phyloP scores from a whole-genome alignment of 2,329 filamentous ascomycete genomes.

The Trichoderma sp. region DNA sequence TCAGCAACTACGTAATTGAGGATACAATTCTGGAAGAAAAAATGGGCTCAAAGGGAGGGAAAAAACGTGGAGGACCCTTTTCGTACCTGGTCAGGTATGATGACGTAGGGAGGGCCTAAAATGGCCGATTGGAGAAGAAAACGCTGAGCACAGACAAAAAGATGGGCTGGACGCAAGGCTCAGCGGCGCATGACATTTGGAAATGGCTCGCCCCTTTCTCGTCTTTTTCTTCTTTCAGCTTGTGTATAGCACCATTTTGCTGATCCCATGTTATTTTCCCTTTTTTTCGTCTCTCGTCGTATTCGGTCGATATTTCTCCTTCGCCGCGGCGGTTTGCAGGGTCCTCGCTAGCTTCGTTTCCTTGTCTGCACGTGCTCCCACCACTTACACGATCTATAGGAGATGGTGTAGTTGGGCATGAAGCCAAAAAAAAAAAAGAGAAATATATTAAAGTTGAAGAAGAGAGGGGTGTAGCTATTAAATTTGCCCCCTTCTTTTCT shows the following conservation, averaged over 20 bases:
- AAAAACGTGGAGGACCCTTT: background rate
- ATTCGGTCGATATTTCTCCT: background rate
- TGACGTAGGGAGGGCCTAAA: slow-evolving; percentile 15
- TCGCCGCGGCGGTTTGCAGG: background rate
- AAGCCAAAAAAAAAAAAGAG: background rate
- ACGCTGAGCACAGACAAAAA: background rate
- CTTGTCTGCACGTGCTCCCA: background rate
- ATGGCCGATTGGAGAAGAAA: background rate
- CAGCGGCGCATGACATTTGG: slow-evolving; percentile 9
- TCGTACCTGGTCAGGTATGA: background rate
- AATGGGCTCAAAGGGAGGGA: background rate
- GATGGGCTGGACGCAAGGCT: slow-evolving; percentile 8
- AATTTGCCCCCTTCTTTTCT: background rate
- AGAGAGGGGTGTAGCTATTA: background rate
- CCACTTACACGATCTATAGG: background rate
- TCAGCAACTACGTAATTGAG: background rate
- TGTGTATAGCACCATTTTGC: background rate
- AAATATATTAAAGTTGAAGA: background rate
- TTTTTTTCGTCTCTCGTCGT: background rate
- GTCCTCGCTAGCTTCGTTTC: background rate
- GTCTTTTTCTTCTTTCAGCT: background rate
- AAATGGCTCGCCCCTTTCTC: background rate
- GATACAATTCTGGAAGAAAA: background rate
- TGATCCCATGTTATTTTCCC: background rate
- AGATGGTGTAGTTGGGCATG: slow-evolving; percentile 23